Percentiles rank a stretch among this genome's conserved stretches.
These are phyloP conservation scores for Neurospora africana DNA, from an alignment of 495 filamentous ascomycete genomes.

Conservation along the genomic window DNA sequence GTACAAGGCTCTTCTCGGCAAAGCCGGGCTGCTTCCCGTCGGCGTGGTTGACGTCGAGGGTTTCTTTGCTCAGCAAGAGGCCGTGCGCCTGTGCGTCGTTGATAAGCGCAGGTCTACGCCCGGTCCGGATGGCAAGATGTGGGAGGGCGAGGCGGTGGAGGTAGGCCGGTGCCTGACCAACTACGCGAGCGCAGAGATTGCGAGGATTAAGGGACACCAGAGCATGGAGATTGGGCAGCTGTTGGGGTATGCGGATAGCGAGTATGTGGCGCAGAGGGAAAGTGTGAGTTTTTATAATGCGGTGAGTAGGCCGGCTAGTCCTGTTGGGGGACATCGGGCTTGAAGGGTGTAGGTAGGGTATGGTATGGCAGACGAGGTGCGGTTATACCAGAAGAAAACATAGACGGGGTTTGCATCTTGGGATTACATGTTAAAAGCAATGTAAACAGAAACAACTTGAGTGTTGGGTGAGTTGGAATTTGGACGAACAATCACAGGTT, in stretches of 20 bases:
- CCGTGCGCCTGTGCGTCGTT: slow-evolving; percentile 73
- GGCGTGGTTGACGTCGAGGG: slow-evolving; percentile 87
- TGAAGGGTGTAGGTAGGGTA: slow-evolving; percentile 9
- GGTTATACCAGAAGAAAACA: not conserved
- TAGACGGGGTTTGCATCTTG: not conserved
- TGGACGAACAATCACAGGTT: not conserved
- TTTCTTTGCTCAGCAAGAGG: slow-evolving; percentile 81
- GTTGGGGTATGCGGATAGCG: slow-evolving; percentile 84
- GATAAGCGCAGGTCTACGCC: slow-evolving; percentile 26
- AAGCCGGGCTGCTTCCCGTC: slow-evolving; percentile 83
- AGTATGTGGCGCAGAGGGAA: slow-evolving; percentile 85
- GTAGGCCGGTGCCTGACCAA: slow-evolving; percentile 90
- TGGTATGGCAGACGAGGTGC: slow-evolving; percentile 9
- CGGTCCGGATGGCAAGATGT: slow-evolving; percentile 23
- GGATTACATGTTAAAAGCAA: not conserved
- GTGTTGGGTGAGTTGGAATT: not conserved
- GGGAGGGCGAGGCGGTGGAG: slow-evolving; percentile 53
- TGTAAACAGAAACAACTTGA: not conserved
- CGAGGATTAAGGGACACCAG: slow-evolving; percentile 69
- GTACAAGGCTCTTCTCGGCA: slow-evolving; percentile 61
- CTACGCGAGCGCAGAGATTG: slow-evolving; percentile 76
- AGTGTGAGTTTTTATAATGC: slow-evolving; percentile 66
- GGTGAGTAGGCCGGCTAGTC: slow-evolving; percentile 32
- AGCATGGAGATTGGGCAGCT: slow-evolving; percentile 69
- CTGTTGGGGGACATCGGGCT: slow-evolving; percentile 18